Percentiles rank a stretch among this genome's conserved stretches.
phyloP scores from a whole-genome alignment of 2,329 filamentous ascomycete genomes.

The Neophaeococcomyces mojaviensis region DNA sequence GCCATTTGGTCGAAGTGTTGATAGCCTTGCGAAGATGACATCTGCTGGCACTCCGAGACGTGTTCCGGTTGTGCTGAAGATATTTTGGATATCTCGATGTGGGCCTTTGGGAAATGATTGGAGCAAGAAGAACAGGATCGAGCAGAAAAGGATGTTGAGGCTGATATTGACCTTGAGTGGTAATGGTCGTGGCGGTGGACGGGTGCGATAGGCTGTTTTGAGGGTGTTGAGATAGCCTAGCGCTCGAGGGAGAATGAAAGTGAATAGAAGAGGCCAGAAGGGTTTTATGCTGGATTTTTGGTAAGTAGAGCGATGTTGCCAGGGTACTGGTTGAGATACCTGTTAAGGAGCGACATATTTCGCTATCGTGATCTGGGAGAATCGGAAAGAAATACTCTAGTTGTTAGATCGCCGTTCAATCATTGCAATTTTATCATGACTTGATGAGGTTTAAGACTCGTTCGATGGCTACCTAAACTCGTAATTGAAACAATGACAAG shows the following conservation, averaged over 20 bases:
- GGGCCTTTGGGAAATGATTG: constrained; percentile 40
- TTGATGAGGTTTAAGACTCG: too few species aligned
- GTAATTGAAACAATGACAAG: too few species aligned
- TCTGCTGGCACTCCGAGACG: constrained; percentile 79
- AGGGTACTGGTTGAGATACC: not conserved
- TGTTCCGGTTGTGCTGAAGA: constrained; percentile 70
- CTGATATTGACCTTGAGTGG: constrained; percentile 30
- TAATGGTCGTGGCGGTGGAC: constrained; percentile 32
- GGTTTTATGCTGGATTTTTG: constrained; percentile 19
- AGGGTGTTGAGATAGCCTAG: constrained; percentile 19
- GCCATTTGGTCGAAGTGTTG: constrained; percentile 32
- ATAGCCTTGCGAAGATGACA: constrained; percentile 72
- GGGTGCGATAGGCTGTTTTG: constrained; percentile 21
- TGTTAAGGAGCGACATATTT: constrained; percentile 1
- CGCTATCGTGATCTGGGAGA: not conserved
- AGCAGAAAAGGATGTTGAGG: constrained; percentile 46
- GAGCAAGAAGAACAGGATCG: constrained; percentile 47
- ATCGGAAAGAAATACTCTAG: not conserved
- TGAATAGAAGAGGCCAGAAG: constrained; percentile 23
- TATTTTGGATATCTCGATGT: constrained; percentile 50
- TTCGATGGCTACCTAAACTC: too few species aligned
- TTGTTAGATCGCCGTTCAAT: too few species aligned
- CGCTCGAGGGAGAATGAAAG: constrained; percentile 21
- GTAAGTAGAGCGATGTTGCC: not conserved
- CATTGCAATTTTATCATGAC: too few species aligned